Evolutionary conservation across 108 stramenopile genomes (phyloP), one percentile per base, ranked within the genome.

Genomic region (Cyclotella choctawhatcheeana): DNA sequence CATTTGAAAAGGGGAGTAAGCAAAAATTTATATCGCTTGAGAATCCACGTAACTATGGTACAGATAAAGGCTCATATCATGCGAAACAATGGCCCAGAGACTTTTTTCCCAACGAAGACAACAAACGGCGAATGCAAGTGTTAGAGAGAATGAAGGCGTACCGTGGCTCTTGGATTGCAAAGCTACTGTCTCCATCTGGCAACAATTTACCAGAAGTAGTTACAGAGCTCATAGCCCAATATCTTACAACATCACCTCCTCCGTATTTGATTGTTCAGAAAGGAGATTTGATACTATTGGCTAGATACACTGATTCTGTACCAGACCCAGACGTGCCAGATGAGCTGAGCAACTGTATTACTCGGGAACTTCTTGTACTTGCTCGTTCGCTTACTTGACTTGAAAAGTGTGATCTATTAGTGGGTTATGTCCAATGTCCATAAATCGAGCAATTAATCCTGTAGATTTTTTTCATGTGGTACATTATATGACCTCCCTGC

Each of bases 241-340:
- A 22, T 17, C 20, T 51, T 22, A n/a, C 6, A 17, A 51, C 50
- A 21, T n/a, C 50, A 22, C 50, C 50, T 22, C 50, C 50, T 22
- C 50, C 21, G 6, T 22, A 21, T 51, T 51, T 51, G 6, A 21
- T 51, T 51, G 50, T 51, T 5, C n/a, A 51, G 6, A 51, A 51
- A 17, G 50, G 50, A 51, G 50, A 51, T 22, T 22, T 51, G 50
- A 6, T 51, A n/a, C 50, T 51, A 13, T 51, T 51, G 50, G 50
- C 50, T 5, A 51, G 21, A 17, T 51, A 51, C 16, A n/a, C 8
- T 21, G 50, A 51, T 6, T 13, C 5, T 51, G 21, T 51, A 21
- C 50, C 6, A 6, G 50, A 51, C 21, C 50, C 50, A 13, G 50
- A 51, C 12, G 8, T 51, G 8, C 50, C 50, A 13, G 50, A 51